Base-by-base conservation (phyloP, 192 early-diverging fungal genomes). In the Coemansia sp. region DNA sequence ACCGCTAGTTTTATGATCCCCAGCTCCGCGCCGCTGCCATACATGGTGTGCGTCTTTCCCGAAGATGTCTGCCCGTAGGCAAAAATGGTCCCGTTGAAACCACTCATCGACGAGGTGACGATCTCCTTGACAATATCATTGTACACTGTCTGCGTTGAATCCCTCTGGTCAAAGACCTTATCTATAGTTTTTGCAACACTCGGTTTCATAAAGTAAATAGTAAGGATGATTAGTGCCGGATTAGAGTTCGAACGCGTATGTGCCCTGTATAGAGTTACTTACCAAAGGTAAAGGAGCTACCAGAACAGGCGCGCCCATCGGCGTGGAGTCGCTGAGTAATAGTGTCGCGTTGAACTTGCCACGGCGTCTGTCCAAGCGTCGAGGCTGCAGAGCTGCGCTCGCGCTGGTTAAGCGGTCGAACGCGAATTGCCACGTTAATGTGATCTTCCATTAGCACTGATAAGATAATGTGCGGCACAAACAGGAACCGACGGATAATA, bases 21-120 rank as follows among this genome's bases (percentile, higher is more conserved):
- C 9, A 85, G 86, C 61, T 90, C 87, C 27, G 79, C 67, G 31
- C 75, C 66, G 46, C 72, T 77, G 36, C 91, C 92, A 42, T 87
- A 80, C 91, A 92, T 92, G 11, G 84, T 83, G 64, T 86, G 84
- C 0, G 97, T 98, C 73, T 99, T 99, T 50, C 97, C 97, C 9
- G 91, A 93, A 7, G 95, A 92, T 9, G 97, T 99, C 77, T 98
- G 96, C 19, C 97, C 97, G 83, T 99, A 99, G 4, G 97, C 95
- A 86, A 99, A 99, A 3, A 99, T 93, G 3, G 96, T 97, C 34
- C 95, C 95, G 76, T 99, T 97, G 72, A 93, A 95, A 8, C 97
- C 97, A 33, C 91, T 88, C 95, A 97, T 95, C 4, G 93, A 80
- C 11, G 85, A 85, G 31, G 73, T 63, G 24, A 91, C 86, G 4